phyloP scores from a whole-genome alignment of 108 stramenopile species.

The Stephanodiscus triporus region DNA sequence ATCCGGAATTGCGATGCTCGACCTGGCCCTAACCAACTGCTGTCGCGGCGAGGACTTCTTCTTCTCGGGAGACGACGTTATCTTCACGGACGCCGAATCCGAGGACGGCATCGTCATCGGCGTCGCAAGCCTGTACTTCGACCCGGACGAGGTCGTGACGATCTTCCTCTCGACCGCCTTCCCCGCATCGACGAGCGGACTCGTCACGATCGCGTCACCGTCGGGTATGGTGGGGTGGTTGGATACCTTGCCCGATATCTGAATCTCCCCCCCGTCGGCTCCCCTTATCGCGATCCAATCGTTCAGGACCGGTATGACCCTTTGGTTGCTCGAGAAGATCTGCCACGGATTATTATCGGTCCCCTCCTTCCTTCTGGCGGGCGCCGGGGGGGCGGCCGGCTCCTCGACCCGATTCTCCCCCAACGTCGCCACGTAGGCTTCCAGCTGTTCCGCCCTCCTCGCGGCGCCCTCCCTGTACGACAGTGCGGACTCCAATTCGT shows the following conservation, averaged over 20 bases:
- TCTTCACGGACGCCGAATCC: constrained; percentile 12
- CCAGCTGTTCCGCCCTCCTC: constrained; percentile 17
- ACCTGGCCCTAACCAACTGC: constrained; percentile 18
- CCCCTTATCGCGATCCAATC: constrained; percentile 70
- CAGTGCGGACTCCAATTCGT: constrained; percentile 22
- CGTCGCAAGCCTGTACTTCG: constrained; percentile 71
- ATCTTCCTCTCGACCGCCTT: constrained; percentile 44
- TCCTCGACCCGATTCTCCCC: constrained; percentile 10
- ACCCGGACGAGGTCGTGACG: constrained; percentile 74
- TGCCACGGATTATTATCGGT: constrained; percentile 18
- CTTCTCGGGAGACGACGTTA: constrained; percentile 11
- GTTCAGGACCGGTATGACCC: constrained; percentile 58
- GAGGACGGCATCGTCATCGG: constrained; percentile 32
- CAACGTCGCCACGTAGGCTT: constrained; percentile 16
- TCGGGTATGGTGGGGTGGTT: constrained; percentile 77
- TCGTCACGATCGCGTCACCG: constrained; percentile 81
- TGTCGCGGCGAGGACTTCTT: constrained; percentile 1
- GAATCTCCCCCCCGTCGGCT: constrained; percentile 53
- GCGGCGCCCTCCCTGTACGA: constrained; percentile 13
- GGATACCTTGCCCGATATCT: constrained; percentile 64
- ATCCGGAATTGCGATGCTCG: constrained; percentile 32
- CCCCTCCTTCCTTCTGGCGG: background rate
- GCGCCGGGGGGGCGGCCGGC: background rate
- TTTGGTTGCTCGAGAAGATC: constrained; percentile 28
- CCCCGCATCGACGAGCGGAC: constrained; percentile 58